These are phyloP conservation scores for Ricinus communis DNA, from an alignment of 345 rosid species.

Conservation along the genomic window DNA sequence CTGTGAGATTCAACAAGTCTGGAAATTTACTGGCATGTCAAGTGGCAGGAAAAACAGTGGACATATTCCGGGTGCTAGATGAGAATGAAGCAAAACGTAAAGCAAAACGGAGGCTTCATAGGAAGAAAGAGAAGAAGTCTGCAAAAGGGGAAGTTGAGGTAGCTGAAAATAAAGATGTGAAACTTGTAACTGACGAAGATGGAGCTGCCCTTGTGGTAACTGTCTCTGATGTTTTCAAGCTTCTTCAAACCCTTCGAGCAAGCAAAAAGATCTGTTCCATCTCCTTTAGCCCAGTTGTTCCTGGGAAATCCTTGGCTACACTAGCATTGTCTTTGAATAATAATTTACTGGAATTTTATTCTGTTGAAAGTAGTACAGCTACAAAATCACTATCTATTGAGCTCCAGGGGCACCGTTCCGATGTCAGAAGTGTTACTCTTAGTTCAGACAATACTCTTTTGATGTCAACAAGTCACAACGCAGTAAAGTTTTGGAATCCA, in stretches of 20 bases:
- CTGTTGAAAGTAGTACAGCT: conserved; percentile 50
- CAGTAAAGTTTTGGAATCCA: conserved; percentile 94
- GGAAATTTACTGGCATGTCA: conserved; percentile 91
- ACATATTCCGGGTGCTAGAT: conserved; percentile 66
- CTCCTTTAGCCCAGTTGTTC: conserved; percentile 64
- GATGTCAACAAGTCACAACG: conserved; percentile 95
- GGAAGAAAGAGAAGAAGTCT: conserved; percentile 88
- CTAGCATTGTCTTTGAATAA: conserved; percentile 87
- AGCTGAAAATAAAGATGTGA: conserved; percentile 41
- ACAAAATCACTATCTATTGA: conserved; percentile 68
- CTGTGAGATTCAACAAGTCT: conserved; percentile 64
- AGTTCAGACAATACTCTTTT: conserved; percentile 81
- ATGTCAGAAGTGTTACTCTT: conserved; percentile 86
- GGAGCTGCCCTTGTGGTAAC: conserved; percentile 34
- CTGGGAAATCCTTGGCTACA: conserved; percentile 62
- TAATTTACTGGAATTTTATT: conserved; percentile 76
- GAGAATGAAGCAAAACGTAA: conserved; percentile 81
- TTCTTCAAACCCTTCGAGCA: conserved; percentile 71
- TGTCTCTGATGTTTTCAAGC: conserved; percentile 79
- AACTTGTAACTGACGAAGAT: conserved; percentile 35
- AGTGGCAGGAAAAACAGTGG: conserved; percentile 82
- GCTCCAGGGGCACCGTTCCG: conserved; percentile 92
- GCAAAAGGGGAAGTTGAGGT: conserved; percentile 43
- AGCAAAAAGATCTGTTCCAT: conserved; percentile 80
- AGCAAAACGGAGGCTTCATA: conserved; percentile 78